These are phyloP conservation scores for Mycena sanguinolenta DNA, from an alignment of 768 basidiomycete genomes.

Conservation along the genomic window DNA sequence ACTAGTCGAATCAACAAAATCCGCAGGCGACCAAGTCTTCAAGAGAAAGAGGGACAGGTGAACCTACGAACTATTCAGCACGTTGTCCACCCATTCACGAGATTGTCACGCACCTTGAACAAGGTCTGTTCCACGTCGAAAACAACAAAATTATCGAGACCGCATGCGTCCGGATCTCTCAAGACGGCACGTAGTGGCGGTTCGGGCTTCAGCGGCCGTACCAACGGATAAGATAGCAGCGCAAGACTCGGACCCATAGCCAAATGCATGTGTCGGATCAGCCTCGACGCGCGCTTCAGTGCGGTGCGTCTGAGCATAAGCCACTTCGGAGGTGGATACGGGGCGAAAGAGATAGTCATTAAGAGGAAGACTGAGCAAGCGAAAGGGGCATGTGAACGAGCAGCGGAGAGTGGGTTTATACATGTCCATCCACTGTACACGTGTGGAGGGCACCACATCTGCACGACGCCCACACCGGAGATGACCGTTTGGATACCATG, in stretches of 20 bases:
- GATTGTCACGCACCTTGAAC: conserved; percentile 65
- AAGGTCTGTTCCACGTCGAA: conserved; percentile 71
- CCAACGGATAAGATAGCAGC: neutral
- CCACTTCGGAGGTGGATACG: conserved; percentile 9
- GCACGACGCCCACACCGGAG: neutral
- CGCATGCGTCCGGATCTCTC: neutral
- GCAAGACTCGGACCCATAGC: neutral
- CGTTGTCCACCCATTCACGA: neutral
- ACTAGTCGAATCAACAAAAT: conserved; percentile 3
- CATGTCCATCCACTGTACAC: conserved; percentile 7
- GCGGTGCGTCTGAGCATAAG: conserved; percentile 1
- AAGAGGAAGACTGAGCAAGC: neutral
- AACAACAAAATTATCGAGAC: conserved; percentile 66
- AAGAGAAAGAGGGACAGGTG: conserved; percentile 61
- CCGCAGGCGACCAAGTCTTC: conserved; percentile 53
- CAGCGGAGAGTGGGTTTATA: neutral
- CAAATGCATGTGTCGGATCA: conserved; percentile 22
- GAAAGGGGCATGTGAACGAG: neutral
- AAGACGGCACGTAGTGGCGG: neutral
- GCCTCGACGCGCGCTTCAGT: conserved; percentile 12
- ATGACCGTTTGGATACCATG: neutral
- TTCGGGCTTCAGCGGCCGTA: neutral
- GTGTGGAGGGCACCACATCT: conserved; percentile 3
- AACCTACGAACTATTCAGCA: conserved; percentile 46
- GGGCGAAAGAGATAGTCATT: conserved; percentile 2